These are phyloP conservation scores for Antrodiella citrinella DNA, from an alignment of 768 basidiomycete genomes.

Conservation along the genomic window DNA sequence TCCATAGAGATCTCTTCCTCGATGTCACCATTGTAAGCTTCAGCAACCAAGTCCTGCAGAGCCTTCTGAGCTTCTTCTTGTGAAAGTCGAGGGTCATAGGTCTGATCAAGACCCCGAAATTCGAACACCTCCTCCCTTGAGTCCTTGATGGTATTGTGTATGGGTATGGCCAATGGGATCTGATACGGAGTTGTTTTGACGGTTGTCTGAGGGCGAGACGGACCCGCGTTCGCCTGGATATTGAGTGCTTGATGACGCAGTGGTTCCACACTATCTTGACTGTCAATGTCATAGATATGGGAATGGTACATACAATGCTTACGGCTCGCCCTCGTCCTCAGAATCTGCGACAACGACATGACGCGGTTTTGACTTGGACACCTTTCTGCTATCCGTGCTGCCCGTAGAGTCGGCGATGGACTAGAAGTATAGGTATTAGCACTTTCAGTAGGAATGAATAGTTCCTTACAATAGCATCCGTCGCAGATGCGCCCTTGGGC, in stretches of 20 bases:
- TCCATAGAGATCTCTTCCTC: conserved; percentile 44
- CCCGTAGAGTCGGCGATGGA: too few relatives aligned
- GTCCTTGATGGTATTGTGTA: background rate
- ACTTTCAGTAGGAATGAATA: too few relatives aligned
- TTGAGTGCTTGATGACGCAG: too few relatives aligned
- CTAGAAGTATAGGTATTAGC: too few relatives aligned
- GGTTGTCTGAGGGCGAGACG: background rate
- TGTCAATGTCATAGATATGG: too few relatives aligned
- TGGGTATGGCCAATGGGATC: background rate
- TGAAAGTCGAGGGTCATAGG: conserved; percentile 12
- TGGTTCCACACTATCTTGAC: too few relatives aligned
- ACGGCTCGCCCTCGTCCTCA: background rate
- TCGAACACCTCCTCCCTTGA: conserved; percentile 21
- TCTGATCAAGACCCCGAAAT: conserved; percentile 19
- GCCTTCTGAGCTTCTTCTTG: conserved; percentile 18
- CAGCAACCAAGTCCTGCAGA: conserved; percentile 21
- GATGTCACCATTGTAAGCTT: conserved; percentile 23
- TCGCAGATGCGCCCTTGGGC: background rate
- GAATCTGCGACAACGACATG: background rate
- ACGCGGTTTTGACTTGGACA: background rate
- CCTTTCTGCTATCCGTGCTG: too few relatives aligned
- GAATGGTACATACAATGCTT: too few relatives aligned
- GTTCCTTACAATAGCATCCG: background rate
- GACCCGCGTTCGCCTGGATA: background rate
- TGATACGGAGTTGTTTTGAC: background rate